Percentiles rank a stretch among this genome's conserved stretches.
Conservation (phyloP, 129 eudicot species). For the Flaveria robusta region DNA sequence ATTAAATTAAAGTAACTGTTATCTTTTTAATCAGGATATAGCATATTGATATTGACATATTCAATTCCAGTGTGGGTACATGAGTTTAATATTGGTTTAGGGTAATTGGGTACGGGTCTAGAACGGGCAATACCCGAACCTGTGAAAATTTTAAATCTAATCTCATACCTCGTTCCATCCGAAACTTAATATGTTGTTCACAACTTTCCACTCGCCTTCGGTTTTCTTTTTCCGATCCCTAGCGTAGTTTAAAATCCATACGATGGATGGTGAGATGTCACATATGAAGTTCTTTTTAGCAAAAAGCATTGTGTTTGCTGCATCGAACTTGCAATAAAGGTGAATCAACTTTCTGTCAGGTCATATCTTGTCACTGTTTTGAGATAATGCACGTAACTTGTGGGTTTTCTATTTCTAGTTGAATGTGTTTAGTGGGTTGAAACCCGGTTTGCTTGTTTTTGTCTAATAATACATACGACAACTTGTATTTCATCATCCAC, state of each 20-base stretch:
- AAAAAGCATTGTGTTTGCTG: slow-evolving; percentile 36
- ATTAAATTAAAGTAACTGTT: no score
- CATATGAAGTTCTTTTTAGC: slow-evolving; percentile 16
- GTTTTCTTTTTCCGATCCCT: no score
- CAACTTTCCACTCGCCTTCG: no score
- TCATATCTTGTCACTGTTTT: slow-evolving; percentile 37
- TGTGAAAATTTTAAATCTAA: no score
- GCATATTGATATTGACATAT: neutral
- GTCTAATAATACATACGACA: slow-evolving; percentile 31
- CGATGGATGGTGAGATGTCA: no score
- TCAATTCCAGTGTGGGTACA: neutral
- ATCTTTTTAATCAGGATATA: neutral
- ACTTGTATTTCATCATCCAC: slow-evolving; percentile 10
- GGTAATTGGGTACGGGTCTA: neutral
- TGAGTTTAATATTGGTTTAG: neutral
- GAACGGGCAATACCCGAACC: no score
- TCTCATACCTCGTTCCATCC: no score
- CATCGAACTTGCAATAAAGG: slow-evolving; percentile 39
- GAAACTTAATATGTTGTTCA: no score
- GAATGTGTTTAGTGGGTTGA: slow-evolving; percentile 29
- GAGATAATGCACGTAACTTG: slow-evolving; percentile 30
- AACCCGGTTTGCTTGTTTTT: slow-evolving; percentile 25
- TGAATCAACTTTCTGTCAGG: slow-evolving; percentile 36
- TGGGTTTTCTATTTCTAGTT: slow-evolving; percentile 41
- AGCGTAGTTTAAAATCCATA: no score